These are phyloP conservation scores for Kockiozyma suomiensis DNA, from an alignment of 805 yeast species.

Conservation along the genomic window DNA sequence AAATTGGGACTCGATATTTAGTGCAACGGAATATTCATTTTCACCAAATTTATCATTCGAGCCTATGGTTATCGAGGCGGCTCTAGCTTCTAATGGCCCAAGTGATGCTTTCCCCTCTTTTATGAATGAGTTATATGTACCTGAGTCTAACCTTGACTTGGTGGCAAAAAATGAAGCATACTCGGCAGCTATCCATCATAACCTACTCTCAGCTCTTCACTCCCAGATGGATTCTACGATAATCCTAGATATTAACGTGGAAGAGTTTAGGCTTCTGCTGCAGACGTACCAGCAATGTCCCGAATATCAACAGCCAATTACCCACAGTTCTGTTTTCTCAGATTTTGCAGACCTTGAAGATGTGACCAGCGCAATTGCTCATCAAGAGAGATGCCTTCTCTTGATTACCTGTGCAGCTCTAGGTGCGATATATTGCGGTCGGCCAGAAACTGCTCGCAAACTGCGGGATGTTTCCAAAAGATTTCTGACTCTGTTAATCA, in stretches of 20 bases:
- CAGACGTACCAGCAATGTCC: slow-evolving; percentile 1
- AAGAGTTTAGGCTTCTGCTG: background rate
- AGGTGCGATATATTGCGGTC: background rate
- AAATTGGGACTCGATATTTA: too few relatives aligned
- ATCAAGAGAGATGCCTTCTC: background rate
- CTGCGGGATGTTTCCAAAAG: background rate
- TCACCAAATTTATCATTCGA: too few relatives aligned
- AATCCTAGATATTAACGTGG: background rate
- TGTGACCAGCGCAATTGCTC: background rate
- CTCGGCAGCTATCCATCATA: background rate
- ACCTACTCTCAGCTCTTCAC: background rate
- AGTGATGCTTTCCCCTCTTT: background rate
- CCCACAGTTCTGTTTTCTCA: background rate
- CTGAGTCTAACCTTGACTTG: background rate
- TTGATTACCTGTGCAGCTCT: background rate
- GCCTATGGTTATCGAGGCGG: background rate
- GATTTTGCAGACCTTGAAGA: background rate
- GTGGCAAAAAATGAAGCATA: background rate
- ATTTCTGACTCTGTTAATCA: background rate
- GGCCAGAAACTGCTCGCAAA: background rate
- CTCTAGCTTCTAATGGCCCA: background rate
- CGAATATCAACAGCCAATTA: background rate
- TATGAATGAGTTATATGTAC: background rate
- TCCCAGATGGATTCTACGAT: background rate
- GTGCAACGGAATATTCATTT: too few relatives aligned